Evolutionary conservation across 345 rosid genomes (phyloP), one percentile per base, ranked within the genome.

Genomic region (Streptanthus diversifolius): DNA sequence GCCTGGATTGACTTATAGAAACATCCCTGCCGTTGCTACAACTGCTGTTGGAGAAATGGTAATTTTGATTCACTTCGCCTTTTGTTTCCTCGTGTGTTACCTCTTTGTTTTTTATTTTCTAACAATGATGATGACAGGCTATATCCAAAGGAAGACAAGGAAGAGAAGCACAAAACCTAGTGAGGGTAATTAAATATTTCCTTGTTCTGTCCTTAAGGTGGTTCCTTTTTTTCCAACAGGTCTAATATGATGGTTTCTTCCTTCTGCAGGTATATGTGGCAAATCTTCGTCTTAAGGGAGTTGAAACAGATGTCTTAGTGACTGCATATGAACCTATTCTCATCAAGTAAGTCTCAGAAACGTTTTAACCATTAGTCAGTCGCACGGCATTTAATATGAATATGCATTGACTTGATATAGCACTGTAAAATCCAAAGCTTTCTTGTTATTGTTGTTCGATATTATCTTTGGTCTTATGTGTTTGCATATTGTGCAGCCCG

Each of bases 131-230:
- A 8, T 67, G 60, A 43, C 72, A 92, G 95, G 84, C 85, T 36
- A 77, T 89, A 71, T 89, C 98, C 5, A 90, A 93, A 81, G 98
- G 88, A 71, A 82, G 86, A 17, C 98, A 93, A 60, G 98, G 97
- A 81, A 87, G 91, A 80, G 97, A 90, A 77, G 96, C 97, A 3
- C 97, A 87, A 60, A 93, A 93, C 74, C 61, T 84, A 56, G 81
- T 90, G 58, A 85, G 67, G 84, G 98, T 88, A 68, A 75, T 37
- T 22, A 41, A 33, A 35, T 14, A 40, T 24, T 8, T 71, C 61
- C 71, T 52, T 69, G 36, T 55, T 18, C 30, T 47, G 13, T 25
- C 13, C 27, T 55, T 29, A 55, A 8, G 14, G 39, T 30, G 22
- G 25, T 18, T 11, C 43, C n/a, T 21, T 25, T 43, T 3, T 25